Evolutionary conservation across 1,284 basidiomycete genomes (phyloP).

Genomic region (Neolentinus lepideus): DNA sequence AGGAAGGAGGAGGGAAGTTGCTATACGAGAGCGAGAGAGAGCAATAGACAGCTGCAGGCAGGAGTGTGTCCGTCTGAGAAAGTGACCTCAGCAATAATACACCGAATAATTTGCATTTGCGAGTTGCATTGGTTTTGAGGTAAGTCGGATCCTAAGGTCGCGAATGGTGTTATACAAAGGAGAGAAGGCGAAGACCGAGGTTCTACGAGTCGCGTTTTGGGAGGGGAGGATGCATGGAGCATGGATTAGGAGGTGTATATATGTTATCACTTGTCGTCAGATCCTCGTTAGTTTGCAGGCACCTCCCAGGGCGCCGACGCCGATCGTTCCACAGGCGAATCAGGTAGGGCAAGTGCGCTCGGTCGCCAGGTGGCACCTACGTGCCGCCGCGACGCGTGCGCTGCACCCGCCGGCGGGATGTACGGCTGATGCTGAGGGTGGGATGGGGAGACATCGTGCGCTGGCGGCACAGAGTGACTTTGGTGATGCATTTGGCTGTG

Average conservation of each 20-base stretch:
- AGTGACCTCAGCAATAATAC: background rate
- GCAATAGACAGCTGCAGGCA: background rate
- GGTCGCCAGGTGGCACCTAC: constrained; percentile 47
- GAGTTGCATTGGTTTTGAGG: no score
- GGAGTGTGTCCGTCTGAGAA: background rate
- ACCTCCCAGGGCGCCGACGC: constrained; percentile 17
- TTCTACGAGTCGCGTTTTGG: background rate
- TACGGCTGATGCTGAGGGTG: constrained; percentile 25
- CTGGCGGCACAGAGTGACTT: no score
- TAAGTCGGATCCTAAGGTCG: background rate
- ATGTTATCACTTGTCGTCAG: background rate
- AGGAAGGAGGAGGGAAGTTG: background rate
- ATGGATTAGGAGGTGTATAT: background rate
- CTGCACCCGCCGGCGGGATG: constrained; percentile 46
- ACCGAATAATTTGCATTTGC: background rate
- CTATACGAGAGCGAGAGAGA: background rate
- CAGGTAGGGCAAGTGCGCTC: constrained; percentile 13
- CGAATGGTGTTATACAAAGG: background rate
- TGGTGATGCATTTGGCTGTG: background rate
- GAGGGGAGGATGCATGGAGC: background rate
- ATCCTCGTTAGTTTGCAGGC: constrained; percentile 15
- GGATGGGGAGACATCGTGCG: no score
- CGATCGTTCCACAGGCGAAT: constrained; percentile 20
- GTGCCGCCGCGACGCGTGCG: constrained; percentile 37
- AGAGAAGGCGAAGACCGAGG: background rate